Evolutionary conservation across 1,139 yeast genomes (phyloP), one percentile per base, ranked within the genome.

Genomic region (Pichia kudriavzevii): DNA sequence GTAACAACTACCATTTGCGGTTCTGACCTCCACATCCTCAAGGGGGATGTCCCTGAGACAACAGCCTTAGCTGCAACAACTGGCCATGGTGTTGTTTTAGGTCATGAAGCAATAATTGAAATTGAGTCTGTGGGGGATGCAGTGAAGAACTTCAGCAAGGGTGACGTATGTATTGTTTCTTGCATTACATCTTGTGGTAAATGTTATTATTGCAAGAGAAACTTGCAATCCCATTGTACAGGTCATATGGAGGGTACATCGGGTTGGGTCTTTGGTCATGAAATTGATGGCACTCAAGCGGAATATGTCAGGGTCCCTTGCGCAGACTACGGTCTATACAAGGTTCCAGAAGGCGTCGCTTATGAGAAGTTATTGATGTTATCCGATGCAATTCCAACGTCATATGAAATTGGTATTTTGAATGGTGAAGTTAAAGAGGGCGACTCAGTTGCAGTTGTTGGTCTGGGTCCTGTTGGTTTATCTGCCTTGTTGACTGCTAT

Each of bases 31-130:
- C 73, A 68, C 44, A 67, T 68, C 35, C 43, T 61, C 31, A 62
- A 60, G 34, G 72, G 72, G 32, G 70, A 67, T 46, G 67, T 63
- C n/a, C 77, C 74, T 22, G 68, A 65, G 41, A 63, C 66, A 12
- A 55, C 63, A 25, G 61, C 63, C 9, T 9, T 45, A 16, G 56
- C 55, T 6, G 30, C 39, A 5, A 32, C 37, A 7, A 34, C 45
- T 5, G 28, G 28, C 11, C 15, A 19, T 27, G 58, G 58, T 21
- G 28, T 53, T 10, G 43, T 50, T 29, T 55, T 72, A 47, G 79
- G 79, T 9, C 78, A 72, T 44, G 79, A 72, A 50, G 74, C 74
- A 35, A 59, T 70, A 39, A 74, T 74, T 13, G 53, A 58, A 22
- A 58, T 72, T 23, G 61, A 62, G 23, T 60, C 62, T 28, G 52